phyloP scores from a whole-genome alignment of 768 basidiomycete species.

The Melanogaster broomeanus region DNA sequence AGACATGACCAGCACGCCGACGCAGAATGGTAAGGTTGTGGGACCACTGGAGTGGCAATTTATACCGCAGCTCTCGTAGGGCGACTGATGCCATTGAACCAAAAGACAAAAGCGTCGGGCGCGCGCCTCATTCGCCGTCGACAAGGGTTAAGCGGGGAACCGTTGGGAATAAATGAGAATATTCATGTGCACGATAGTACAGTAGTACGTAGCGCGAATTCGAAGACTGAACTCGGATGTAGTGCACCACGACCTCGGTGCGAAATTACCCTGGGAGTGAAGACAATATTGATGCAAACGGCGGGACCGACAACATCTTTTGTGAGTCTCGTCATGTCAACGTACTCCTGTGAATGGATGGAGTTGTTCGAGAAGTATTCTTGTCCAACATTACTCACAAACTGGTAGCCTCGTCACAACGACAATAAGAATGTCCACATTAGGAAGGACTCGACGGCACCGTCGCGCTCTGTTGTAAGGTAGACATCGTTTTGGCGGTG shows the following conservation, averaged over 20 bases:
- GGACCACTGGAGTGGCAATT: conserved; percentile 17
- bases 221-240: conserved; percentile 19
- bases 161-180: conserved; percentile 27
- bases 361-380: conserved; percentile 5
- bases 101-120: conserved; percentile 38
- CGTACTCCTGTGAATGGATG: conserved; percentile 25
- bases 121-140: conserved; percentile 30
- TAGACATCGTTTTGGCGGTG: neutral
- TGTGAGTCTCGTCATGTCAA: conserved; percentile 37
- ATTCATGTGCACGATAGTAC: conserved; percentile 25
- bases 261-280: conserved; percentile 21
- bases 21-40: conserved; percentile 17
- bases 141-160: conserved; percentile 32
- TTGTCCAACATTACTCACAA: conserved; percentile 21
- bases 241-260: conserved; percentile 20
- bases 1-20: conserved; percentile 38
- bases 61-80: conserved; percentile 28
- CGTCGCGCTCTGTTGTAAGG: neutral
- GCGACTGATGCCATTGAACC: conserved; percentile 22
- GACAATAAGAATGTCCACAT: conserved; percentile 32
- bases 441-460: conserved; percentile 12
- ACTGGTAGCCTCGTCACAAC: too few relatives aligned
- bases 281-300: conserved; percentile 28
- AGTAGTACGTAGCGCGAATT: conserved; percentile 27
- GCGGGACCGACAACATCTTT: conserved; percentile 32